These are phyloP conservation scores for Monosporascus sp. DNA, from an alignment of 2,329 filamentous ascomycete genomes.

Conservation along the genomic window DNA sequence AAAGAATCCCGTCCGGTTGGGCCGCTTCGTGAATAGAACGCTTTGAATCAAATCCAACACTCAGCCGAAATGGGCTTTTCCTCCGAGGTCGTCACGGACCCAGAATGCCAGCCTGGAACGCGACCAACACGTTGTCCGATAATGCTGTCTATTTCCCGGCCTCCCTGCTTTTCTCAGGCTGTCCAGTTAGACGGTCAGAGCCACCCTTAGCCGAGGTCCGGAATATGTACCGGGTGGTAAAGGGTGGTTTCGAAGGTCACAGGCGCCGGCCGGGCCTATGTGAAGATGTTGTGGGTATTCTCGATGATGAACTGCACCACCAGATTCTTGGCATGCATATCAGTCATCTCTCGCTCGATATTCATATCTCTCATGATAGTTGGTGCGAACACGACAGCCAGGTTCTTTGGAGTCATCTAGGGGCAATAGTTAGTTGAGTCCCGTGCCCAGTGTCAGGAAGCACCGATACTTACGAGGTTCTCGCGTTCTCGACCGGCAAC, in stretches of 20 bases:
- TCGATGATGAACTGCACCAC: conserved; percentile 92
- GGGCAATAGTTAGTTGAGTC: conserved; percentile 16
- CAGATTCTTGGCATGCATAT: conserved; percentile 89
- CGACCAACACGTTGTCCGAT: background rate
- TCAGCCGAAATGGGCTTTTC: background rate
- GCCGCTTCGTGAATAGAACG: background rate
- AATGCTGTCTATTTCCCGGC: background rate
- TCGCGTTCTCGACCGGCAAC: conserved; percentile 78
- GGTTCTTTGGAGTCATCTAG: conserved; percentile 91
- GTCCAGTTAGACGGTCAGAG: background rate
- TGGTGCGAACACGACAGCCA: conserved; percentile 94
- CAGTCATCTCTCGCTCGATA: conserved; percentile 89
- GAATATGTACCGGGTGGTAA: conserved; percentile 19
- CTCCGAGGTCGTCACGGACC: too few relatives aligned
- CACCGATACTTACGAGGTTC: conserved; percentile 62
- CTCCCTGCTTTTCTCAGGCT: background rate
- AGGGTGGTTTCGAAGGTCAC: conserved; percentile 1
- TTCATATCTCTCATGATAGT: conserved; percentile 93
- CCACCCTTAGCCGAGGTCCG: background rate
- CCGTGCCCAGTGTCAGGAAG: background rate
- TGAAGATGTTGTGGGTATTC: conserved; percentile 78
- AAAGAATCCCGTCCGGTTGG: background rate
- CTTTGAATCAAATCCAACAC: background rate
- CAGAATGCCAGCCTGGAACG: too few relatives aligned
- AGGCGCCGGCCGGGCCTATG: conserved; percentile 29